Conservation (phyloP, 495 filamentous ascomycete genomes). For the Penicillium taxi region DNA sequence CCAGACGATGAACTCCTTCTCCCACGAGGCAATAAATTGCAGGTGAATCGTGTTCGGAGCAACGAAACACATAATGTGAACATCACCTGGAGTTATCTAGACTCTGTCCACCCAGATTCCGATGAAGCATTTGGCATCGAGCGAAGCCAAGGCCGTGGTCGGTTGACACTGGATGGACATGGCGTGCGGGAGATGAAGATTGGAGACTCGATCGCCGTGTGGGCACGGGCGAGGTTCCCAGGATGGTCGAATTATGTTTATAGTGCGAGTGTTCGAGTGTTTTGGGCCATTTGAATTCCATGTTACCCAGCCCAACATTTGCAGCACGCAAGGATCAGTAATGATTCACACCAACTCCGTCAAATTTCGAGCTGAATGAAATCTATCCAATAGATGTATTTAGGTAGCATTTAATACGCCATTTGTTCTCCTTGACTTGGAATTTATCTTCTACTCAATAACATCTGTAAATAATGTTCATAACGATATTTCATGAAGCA, state of each 20-base stretch:
- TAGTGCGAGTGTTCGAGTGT: conserved; percentile 50
- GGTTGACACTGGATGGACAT: conserved; percentile 45
- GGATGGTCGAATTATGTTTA: conserved; percentile 55
- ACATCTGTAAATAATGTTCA: no score
- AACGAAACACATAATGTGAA: conserved; percentile 28
- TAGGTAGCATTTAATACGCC: no score
- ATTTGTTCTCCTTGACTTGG: no score
- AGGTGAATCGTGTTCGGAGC: conserved; percentile 42
- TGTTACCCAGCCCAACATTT: not conserved
- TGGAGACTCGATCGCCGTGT: conserved; percentile 59
- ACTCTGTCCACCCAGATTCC: conserved; percentile 40
- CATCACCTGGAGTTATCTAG: conserved; percentile 52
- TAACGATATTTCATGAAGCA: no score
- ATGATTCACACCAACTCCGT: no score
- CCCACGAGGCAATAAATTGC: conserved; percentile 38
- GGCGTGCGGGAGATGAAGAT: conserved; percentile 50
- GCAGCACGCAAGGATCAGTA: not conserved
- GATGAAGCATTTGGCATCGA: conserved; percentile 33
- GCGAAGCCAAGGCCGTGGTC: conserved; percentile 40
- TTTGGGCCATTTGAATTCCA: conserved; percentile 58
- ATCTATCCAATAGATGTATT: no score
- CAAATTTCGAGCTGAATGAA: no score
- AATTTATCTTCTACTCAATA: no score
- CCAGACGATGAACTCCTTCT: conserved; percentile 33
- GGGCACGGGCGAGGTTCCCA: conserved; percentile 54